phyloP scores from a whole-genome alignment of 208 protist species.

The Acanthamoeba sp. region DNA sequence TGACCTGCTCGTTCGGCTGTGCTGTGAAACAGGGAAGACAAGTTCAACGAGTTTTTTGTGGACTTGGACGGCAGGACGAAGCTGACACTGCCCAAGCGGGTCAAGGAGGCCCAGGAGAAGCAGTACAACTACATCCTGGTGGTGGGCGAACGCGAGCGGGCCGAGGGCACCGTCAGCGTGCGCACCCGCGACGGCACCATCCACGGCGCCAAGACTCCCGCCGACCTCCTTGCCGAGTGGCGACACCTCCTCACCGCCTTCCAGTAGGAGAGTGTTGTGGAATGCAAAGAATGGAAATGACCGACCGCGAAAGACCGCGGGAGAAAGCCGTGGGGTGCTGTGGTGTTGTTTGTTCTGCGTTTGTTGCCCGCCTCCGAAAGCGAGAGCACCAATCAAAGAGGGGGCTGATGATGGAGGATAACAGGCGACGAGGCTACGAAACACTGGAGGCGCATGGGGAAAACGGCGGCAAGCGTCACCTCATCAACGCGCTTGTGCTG shows the following conservation, averaged over 20 bases:
- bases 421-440: neutral
- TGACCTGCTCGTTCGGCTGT: too few species aligned
- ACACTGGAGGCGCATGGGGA: neutral
- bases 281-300: neutral
- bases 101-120: constrained; percentile 95
- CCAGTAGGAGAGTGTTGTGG: neutral
- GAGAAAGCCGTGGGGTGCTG: neutral
- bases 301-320: neutral
- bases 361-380: neutral
- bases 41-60: constrained; percentile 60
- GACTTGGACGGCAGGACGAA: constrained; percentile 62
- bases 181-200: constrained; percentile 90
- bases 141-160: constrained; percentile 94
- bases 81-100: constrained; percentile 92
- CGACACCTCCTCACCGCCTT: neutral
- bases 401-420: neutral
- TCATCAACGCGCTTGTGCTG: constrained; percentile 48
- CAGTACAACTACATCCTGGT: constrained; percentile 99
- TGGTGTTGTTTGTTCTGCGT: neutral
- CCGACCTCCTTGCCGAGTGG: constrained; percentile 28
- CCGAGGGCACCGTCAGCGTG: constrained; percentile 93
- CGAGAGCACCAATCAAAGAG: too few species aligned
- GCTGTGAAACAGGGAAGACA: constrained; percentile 9
- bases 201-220: constrained; percentile 33
- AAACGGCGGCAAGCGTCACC: constrained; percentile 8